These are phyloP conservation scores for Blastobotrys parvus DNA, from an alignment of 805 yeast species.

Conservation along the genomic window DNA sequence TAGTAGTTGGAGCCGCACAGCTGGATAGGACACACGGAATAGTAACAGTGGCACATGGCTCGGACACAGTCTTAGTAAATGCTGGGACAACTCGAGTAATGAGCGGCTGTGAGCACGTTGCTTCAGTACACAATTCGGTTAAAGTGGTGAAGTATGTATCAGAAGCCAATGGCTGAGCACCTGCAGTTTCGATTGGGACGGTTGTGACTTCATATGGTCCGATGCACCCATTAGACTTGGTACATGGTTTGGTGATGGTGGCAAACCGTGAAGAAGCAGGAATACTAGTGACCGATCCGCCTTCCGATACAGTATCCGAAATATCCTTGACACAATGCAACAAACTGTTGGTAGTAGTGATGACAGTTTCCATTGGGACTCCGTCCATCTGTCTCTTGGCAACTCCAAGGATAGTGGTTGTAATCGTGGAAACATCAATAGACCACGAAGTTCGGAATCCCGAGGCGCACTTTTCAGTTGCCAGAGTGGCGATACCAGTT, in stretches of 20 bases:
- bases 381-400: background rate
- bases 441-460: slow-evolving; percentile 1
- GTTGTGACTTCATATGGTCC: background rate
- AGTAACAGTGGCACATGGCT: background rate
- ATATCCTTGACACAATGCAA: background rate
- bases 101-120: background rate
- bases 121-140: slow-evolving; percentile 2
- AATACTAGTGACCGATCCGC: background rate
- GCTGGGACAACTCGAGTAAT: background rate
- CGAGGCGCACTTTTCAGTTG: background rate
- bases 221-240: background rate
- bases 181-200: background rate
- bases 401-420: background rate
- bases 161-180: background rate
- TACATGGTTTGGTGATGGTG: background rate
- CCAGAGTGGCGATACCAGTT: background rate
- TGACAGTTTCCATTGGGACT: background rate
- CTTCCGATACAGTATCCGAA: background rate
- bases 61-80: background rate
- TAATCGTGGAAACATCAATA: background rate
- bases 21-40: background rate
- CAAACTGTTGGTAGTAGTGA: background rate
- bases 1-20: background rate
- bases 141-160: background rate
- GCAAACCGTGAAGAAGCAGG: background rate